Evolutionary conservation across 2,329 filamentous ascomycete species (phyloP).

Genomic region (Neofusicoccum kwambonambiense): DNA sequence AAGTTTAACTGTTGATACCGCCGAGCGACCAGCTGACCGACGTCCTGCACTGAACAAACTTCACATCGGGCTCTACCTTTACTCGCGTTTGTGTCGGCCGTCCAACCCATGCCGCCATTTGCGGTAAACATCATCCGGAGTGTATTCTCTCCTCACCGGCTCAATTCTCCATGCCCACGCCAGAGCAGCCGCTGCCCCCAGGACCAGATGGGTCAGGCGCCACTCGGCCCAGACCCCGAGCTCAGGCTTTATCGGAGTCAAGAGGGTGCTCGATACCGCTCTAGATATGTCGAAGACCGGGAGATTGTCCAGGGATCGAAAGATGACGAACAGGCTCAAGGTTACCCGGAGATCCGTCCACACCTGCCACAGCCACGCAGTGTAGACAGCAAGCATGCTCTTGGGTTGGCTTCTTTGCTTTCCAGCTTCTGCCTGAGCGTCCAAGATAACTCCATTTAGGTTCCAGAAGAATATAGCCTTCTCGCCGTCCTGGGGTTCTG

Average conservation of each 20-base stretch:
- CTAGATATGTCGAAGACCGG: constrained; percentile 26
- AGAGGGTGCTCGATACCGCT: no score
- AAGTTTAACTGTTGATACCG: no score
- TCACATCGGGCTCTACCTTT: background rate
- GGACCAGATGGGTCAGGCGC: background rate
- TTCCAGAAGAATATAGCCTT: constrained; percentile 54
- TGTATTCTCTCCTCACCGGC: background rate
- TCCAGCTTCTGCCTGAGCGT: constrained; percentile 16
- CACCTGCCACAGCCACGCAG: background rate
- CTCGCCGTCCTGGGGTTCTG: constrained; percentile 44
- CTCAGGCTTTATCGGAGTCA: background rate
- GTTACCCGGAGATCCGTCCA: constrained; percentile 22
- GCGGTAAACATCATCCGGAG: background rate
- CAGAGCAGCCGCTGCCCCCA: background rate
- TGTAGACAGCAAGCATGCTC: no score
- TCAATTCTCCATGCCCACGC: background rate
- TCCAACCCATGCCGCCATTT: background rate
- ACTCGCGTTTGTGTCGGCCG: background rate
- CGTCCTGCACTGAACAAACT: no score
- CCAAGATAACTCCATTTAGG: constrained; percentile 45
- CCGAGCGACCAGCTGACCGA: no score
- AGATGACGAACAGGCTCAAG: constrained; percentile 29
- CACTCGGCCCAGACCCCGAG: background rate
- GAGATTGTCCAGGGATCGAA: constrained; percentile 33
- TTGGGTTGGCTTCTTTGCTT: background rate